These are phyloP conservation scores for Penicillium waksmanii DNA, from an alignment of 495 filamentous ascomycete genomes.

Conservation along the genomic window DNA sequence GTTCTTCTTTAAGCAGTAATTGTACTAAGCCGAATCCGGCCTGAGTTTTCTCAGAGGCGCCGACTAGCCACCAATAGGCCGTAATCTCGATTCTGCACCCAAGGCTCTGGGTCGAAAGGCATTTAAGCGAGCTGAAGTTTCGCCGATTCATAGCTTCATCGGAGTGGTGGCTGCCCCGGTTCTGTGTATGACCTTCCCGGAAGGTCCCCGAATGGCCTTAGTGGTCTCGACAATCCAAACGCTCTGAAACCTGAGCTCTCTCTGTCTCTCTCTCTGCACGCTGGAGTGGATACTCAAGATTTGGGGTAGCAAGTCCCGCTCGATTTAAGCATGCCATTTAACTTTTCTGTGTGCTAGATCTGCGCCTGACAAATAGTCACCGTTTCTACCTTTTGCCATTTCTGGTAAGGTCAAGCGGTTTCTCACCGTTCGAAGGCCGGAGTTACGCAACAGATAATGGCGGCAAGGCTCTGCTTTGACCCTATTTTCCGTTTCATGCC, in stretches of 20 bases:
- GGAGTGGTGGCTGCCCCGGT: not conserved
- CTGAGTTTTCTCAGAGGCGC: not conserved
- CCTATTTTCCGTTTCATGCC: not conserved
- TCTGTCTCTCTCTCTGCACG: not conserved
- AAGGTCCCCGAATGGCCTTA: conserved; percentile 1
- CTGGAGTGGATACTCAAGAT: not conserved
- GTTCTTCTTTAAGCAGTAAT: conserved; percentile 1
- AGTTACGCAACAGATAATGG: not conserved
- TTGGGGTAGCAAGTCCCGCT: not conserved
- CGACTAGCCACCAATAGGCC: conserved; percentile 1
- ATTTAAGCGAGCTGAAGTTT: conserved; percentile 7
- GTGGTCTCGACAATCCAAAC: not conserved
- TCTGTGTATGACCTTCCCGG: not conserved
- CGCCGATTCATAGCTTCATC: not conserved
- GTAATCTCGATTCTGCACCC: not conserved
- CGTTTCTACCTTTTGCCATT: not conserved
- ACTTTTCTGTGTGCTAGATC: not conserved
- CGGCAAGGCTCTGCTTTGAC: not conserved
- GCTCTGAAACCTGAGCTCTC: not conserved
- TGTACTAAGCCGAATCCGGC: conserved; percentile 1
- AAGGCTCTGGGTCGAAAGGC: not conserved
- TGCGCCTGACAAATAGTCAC: not conserved
- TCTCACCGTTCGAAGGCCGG: not conserved
- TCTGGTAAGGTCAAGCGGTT: not conserved
- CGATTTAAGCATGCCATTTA: not conserved